Conservation (phyloP, 1,284 basidiomycete species). For the Leccinum subrobustum region DNA sequence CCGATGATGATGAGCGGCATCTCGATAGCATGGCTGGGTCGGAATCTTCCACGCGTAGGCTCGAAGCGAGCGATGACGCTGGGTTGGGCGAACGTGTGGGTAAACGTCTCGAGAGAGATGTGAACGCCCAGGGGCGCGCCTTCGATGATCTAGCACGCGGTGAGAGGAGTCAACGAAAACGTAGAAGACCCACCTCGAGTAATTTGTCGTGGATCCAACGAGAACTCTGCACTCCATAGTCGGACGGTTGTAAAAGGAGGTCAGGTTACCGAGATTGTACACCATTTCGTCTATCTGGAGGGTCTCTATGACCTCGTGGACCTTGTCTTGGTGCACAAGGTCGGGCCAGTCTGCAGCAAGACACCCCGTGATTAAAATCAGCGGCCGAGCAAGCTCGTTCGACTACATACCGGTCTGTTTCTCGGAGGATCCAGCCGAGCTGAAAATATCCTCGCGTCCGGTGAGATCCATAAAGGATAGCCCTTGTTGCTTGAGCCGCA, state of each 20-base stretch:
- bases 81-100: constrained; percentile 59
- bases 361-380: too few relatives aligned
- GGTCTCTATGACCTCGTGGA: constrained; percentile 2
- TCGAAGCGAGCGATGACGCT: constrained; percentile 49
- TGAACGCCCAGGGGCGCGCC: constrained; percentile 13
- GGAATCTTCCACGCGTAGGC: constrained; percentile 28
- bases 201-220: constrained; percentile 22
- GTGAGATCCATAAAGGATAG: constrained; percentile 24
- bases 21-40: neutral
- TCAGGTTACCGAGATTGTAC: constrained; percentile 16
- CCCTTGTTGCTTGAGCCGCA: constrained; percentile 14
- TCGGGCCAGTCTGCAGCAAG: constrained; percentile 14
- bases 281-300: constrained; percentile 11
- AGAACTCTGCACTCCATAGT: constrained; percentile 18
- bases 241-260: constrained; percentile 25
- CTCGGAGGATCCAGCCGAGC: neutral
- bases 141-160: constrained; percentile 11
- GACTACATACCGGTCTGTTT: constrained; percentile 7
- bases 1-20: constrained; percentile 42
- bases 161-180: neutral
- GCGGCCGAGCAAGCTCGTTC: neutral
- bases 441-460: constrained; percentile 5
- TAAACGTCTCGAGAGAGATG: constrained; percentile 36
- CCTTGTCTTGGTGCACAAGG: constrained; percentile 17
- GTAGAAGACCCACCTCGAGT: constrained; percentile 4